Base-by-base conservation (phyloP, 495 filamentous ascomycete genomes). In the Hyaloscypha bicolor region DNA sequence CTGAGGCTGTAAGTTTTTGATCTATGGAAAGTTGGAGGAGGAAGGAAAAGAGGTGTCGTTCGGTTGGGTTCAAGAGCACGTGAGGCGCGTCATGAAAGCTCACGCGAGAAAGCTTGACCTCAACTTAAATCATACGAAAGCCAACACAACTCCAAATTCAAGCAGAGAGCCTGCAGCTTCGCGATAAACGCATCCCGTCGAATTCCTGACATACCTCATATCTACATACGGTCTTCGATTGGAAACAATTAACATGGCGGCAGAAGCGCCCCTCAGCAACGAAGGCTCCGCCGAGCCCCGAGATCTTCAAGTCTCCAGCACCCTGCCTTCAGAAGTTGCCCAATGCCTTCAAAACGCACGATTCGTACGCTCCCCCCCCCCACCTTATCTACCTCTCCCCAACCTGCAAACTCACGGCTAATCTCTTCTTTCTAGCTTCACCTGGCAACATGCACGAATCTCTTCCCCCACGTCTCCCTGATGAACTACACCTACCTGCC, bases 401-500 rank as follows among this genome's bases (percentile, higher is more conserved):
- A 51, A 25, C 25, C 14, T 55, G 21, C 31, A 21, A 25, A 48
- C 25, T 35, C 21, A 16, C 11, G 61, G 32, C 60, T 56, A 53
- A 67, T 59, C 30, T 32, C 19, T 59, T 32, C 52, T 37, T 12
- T 12, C 62, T 69, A 97, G 93, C 93, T 99, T 65, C 96, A 99
- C 77, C 89, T 99, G 35, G 94, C 95, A 69, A 99, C 95, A 64
- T 94, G 89, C 77, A 86, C 85, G 76, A 83, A 87, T 72, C 87
- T 94, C 76, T 85, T 86, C 72, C 95, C 95, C 19, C 95, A 99
- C 79, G 91, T 98, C 75, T 94, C 92, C 31, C 88, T 99, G 70
- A 99, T 99, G 95, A 97, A 96, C 80, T 99, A 97, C 82, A 97
- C 95, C 73, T 99, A 97, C 81, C 91, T 99, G 62, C 90, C 94